Evolutionary conservation across 257 asterid species (phyloP), one percentile per base, ranked within the genome.

Genomic region (Solanum chiquidenum): DNA sequence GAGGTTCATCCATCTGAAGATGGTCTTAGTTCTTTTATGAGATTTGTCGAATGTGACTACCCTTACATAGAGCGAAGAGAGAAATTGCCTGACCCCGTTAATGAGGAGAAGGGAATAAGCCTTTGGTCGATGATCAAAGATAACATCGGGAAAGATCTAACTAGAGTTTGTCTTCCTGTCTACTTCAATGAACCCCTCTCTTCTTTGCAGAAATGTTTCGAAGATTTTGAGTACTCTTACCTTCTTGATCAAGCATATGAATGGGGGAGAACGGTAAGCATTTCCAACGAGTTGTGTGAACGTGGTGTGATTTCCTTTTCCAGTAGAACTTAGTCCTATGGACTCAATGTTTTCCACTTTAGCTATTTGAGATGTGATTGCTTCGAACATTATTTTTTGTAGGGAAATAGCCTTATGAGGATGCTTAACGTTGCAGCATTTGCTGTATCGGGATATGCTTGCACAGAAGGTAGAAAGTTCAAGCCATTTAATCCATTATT

Each of bases 401-500:
- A 88, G 90, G 90, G 87, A 13, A 88, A 88, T 68, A 49, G 86
- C n/a, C 87, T 88, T 27, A 86, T 86, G 88, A 88, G 90, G 87
- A 79, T 79, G 74, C 60, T 88, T 62, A 88, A 88, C 79, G 88
- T 88, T 27, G 90, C 90, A 58, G 90, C 90, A 27, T 88, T 88
- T 88, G 90, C 90, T 74, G 88, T 86, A 58, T 88, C 90, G 1
- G 88, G 90, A 88, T 88, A 88, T 46, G 90, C 90, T 69, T 88
- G 88, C 14, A 88, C 88, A 10, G 90, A 89, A 31, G 87, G 87
- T 64, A 87, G 90, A 74, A 87, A 35, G 20, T 89, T 88, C 87
- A 89, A 89, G 87, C 90, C 90, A 83, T 89, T 89, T 74, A 89
- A 89, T 71, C 90, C 90, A 69, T 89, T 89, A 74, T 44, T 89